Conservation (phyloP, 371 early-diverging fungal species). For the Coemansia sp. region DNA sequence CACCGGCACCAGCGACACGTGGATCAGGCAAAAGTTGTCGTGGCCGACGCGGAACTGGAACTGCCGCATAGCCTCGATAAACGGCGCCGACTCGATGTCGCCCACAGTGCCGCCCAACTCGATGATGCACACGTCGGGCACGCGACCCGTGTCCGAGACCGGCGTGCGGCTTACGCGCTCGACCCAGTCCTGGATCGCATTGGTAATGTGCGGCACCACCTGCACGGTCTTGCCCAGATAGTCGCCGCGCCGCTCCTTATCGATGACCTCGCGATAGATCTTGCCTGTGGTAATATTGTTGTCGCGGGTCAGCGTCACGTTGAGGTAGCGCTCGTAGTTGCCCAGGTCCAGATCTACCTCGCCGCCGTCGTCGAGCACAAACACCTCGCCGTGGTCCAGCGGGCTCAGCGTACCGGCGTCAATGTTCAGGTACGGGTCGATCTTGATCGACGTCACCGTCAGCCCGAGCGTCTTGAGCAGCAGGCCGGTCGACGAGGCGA, state of each 20-base stretch:
- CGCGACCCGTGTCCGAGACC: slow-evolving; percentile 65
- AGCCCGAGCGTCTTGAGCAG: slow-evolving; percentile 94
- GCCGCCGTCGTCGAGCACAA: slow-evolving; percentile 99
- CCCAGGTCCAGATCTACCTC: slow-evolving; percentile 99
- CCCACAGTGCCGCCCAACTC: slow-evolving; percentile 99
- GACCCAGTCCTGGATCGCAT: slow-evolving; percentile 97
- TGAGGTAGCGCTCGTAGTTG: slow-evolving; percentile 99
- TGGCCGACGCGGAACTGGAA: slow-evolving; percentile 98
- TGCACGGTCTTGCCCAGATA: slow-evolving; percentile 99
- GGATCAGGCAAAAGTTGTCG: slow-evolving; percentile 96
- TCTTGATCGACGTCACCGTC: slow-evolving; percentile 98
- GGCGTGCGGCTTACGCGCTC: slow-evolving; percentile 87
- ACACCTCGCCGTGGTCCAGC: slow-evolving; percentile 99
- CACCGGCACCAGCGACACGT: slow-evolving; percentile 96
- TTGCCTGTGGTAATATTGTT: slow-evolving; percentile 99
- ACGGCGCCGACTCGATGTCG: slow-evolving; percentile 98
- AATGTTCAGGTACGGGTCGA: slow-evolving; percentile 99
- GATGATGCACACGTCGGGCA: slow-evolving; percentile 97
- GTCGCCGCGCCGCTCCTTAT: slow-evolving; percentile 92
- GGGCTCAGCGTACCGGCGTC: slow-evolving; percentile 98
- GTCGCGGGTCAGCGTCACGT: slow-evolving; percentile 87
- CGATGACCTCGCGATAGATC: slow-evolving; percentile 95
- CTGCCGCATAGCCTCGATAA: slow-evolving; percentile 98
- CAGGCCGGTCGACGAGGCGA: slow-evolving; percentile 96
- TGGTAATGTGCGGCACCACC: slow-evolving; percentile 97